These are phyloP conservation scores for Astragalus glycyphyllos DNA, from an alignment of 306 rosid genomes.

Conservation along the genomic window DNA sequence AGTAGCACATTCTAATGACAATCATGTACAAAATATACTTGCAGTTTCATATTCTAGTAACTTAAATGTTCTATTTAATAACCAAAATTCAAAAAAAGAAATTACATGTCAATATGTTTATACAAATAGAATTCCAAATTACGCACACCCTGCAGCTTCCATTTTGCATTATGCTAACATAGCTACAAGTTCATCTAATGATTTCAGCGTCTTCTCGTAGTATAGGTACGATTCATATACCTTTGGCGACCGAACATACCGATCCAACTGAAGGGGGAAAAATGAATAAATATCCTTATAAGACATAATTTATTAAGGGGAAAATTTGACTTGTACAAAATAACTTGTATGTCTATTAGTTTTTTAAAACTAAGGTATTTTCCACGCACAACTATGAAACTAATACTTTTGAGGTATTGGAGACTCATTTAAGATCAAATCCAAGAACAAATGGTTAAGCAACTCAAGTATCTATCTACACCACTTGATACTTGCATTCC, in stretches of 20 bases:
- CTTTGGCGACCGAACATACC: slow-evolving; percentile 80
- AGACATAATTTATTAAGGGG: neutral
- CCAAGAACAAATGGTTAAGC: too few species aligned
- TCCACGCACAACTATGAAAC: too few species aligned
- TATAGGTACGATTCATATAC: slow-evolving; percentile 88
- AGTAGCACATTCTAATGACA: neutral
- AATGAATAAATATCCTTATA: neutral
- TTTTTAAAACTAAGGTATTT: too few species aligned
- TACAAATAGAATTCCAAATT: slow-evolving; percentile 10
- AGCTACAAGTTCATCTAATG: slow-evolving; percentile 80
- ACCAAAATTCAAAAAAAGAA: neutral
- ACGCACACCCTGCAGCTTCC: slow-evolving; percentile 22
- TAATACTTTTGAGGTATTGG: too few species aligned
- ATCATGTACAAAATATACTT: neutral
- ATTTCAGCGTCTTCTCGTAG: slow-evolving; percentile 92
- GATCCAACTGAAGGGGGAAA: slow-evolving; percentile 43
- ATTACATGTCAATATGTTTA: slow-evolving; percentile 1
- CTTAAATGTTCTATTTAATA: slow-evolving; percentile 12
- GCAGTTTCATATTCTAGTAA: neutral
- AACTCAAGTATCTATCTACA: too few species aligned
- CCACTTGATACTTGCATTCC: too few species aligned
- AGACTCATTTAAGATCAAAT: too few species aligned
- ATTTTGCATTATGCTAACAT: slow-evolving; percentile 56
- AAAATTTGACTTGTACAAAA: too few species aligned
- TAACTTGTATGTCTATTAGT: too few species aligned